Evolutionary conservation across 441 rosid genomes (phyloP).

Genomic region (Aleurites moluccanus): DNA sequence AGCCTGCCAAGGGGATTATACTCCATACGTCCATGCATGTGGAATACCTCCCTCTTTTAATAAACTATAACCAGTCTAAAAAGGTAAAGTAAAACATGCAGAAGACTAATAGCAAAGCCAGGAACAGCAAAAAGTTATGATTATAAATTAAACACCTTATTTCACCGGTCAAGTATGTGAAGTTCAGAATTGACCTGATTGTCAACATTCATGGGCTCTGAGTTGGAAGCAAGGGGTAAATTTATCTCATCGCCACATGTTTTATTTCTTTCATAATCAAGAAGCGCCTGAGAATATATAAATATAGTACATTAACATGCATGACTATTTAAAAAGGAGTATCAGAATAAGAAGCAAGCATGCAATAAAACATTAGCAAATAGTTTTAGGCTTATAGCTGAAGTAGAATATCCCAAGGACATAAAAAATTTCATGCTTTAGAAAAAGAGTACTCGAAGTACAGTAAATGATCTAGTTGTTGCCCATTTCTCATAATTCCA

Average conservation of each 20-base stretch:
- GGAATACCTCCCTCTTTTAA: not conserved
- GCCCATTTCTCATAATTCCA: not conserved
- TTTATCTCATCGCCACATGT: conserved; percentile 53
- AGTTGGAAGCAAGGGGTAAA: conserved; percentile 43
- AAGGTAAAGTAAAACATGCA: not conserved
- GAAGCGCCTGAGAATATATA: conserved; percentile 52
- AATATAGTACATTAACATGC: conserved; percentile 1
- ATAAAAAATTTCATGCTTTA: not conserved
- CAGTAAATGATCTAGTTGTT: not conserved
- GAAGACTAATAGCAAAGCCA: not conserved
- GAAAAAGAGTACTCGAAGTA: not conserved
- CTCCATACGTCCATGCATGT: not conserved
- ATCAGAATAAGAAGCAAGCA: not conserved
- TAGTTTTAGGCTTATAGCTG: not conserved
- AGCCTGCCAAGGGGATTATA: not conserved
- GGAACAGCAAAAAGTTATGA: not conserved
- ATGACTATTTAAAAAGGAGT: not conserved
- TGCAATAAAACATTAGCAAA: not conserved
- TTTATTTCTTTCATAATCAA: conserved; percentile 72
- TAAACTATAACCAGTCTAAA: not conserved
- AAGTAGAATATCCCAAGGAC: conserved; percentile 1
- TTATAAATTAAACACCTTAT: not conserved
- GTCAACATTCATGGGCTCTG: conserved; percentile 40
- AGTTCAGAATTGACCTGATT: conserved; percentile 46
- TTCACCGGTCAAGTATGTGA: not conserved